Evolutionary conservation across 805 yeast genomes (phyloP), one percentile per base, ranked within the genome.

Genomic region (Debaryomyces maramus): DNA sequence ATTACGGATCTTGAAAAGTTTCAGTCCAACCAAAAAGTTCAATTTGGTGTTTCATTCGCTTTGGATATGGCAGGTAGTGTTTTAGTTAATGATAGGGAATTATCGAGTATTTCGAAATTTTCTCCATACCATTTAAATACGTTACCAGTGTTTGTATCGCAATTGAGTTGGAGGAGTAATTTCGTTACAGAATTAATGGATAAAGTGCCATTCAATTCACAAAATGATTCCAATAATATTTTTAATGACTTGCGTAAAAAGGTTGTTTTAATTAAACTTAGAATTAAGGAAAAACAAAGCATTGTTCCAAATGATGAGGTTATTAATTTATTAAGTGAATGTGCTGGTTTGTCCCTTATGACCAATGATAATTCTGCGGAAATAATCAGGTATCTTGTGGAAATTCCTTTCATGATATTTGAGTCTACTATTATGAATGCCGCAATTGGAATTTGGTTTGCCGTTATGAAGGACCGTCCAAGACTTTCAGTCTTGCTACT

Each of bases 1-100:
- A 78, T 89, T 3, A 73, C 88, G 1, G 61, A 49, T 22, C 56
- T 58, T 48, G 73, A 60, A 51, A 66, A 49, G 52, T 51, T 47
- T 26, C 58, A 48, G 35, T 40, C 46, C 10, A 38, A 40, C 20
- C 44, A 48, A 33, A 36, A 56, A 24, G 75, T 86, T 30, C 83
- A 85, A 41, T 81, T 76, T 53, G 98, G 98, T 39, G 83, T 89
- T 35, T 83, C 95, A 0, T 87, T 91, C 71, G 98, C 99, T 0
- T 67, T 90, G 42, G 93, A 87, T 48, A 77, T 88, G 82, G 95
- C 96, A 1, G 88, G 93, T 3, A 60, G 77, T 4, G 75, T 88
- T 9, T 64, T 81, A n/a, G 72, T 82, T 14, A 72, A 72, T 20
- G 95, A 88, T 51, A 67, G 82, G 32, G 93, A 85, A 51, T 60